These are phyloP conservation scores for Chlorella sorokiniana DNA, from an alignment of 139 green algal genomes.

Conservation along the genomic window DNA sequence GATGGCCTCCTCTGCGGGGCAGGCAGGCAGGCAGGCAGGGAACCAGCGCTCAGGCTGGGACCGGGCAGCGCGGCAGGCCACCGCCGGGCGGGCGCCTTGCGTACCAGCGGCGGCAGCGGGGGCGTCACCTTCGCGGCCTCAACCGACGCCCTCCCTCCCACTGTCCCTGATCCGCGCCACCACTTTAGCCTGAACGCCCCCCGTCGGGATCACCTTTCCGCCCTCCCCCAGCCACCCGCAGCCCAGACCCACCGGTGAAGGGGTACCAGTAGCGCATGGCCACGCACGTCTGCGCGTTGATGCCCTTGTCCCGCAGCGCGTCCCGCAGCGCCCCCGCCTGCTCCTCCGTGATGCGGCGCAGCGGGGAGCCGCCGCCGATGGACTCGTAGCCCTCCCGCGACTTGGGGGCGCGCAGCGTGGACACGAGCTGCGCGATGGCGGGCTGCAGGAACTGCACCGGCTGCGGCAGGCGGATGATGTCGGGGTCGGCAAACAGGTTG, in stretches of 20 bases:
- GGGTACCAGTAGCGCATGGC: constrained; percentile 99
- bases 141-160: too few species aligned
- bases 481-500: constrained; percentile 98
- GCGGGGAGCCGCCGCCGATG: constrained; percentile 95
- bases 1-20: constrained; percentile 58
- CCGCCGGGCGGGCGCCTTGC: too few species aligned
- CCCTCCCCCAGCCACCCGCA: neutral
- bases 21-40: neutral
- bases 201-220: too few species aligned
- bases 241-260: constrained; percentile 79
- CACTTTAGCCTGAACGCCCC: neutral
- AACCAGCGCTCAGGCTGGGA: neutral
- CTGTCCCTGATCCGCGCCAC: too few species aligned
- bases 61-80: neutral
- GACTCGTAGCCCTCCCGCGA: constrained; percentile 86
- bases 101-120: too few species aligned
- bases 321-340: constrained; percentile 81
- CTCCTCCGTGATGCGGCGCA: constrained; percentile 94
- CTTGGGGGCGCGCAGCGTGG: constrained; percentile 81
- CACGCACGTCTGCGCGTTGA: constrained; percentile 86
- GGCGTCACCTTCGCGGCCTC: too few species aligned
- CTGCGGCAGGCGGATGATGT: constrained; percentile 92
- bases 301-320: constrained; percentile 53
- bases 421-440: constrained; percentile 84
- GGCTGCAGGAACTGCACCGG: constrained; percentile 81